phyloP scores from a whole-genome alignment of 495 filamentous ascomycete species.

The Penicillium desertorum region DNA sequence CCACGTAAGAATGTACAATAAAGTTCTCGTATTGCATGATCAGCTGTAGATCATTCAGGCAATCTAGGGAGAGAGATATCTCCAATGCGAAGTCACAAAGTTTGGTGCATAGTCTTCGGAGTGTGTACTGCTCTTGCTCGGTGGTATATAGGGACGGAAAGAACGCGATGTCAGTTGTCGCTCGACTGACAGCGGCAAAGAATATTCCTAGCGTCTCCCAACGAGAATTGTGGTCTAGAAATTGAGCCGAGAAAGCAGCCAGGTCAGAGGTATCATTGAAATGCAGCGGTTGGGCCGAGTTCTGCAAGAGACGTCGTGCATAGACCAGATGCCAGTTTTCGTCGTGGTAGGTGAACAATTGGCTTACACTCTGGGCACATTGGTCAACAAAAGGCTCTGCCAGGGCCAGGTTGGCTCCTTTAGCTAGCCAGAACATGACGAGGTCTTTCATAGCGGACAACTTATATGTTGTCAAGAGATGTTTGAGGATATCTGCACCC shows the following conservation, averaged over 20 bases:
- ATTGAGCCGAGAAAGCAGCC: constrained; percentile 33
- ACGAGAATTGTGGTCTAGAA: constrained; percentile 34
- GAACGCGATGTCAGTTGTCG: constrained; percentile 36
- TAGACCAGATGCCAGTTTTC: constrained; percentile 33
- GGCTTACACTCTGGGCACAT: constrained; percentile 29
- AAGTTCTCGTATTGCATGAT: constrained; percentile 49
- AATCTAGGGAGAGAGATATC: constrained; percentile 42
- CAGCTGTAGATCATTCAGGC: constrained; percentile 46
- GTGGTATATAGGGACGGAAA: constrained; percentile 35
- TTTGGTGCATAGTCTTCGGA: constrained; percentile 32
- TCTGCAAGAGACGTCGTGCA: constrained; percentile 35
- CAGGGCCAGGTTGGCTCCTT: constrained; percentile 38
- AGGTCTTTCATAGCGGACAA: constrained; percentile 33
- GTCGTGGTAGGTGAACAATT: constrained; percentile 28
- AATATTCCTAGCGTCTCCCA: constrained; percentile 48
- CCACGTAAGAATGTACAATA: constrained; percentile 45
- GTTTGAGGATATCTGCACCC: constrained; percentile 30
- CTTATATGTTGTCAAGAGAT: constrained; percentile 26
- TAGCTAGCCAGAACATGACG: constrained; percentile 34
- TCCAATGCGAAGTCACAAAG: constrained; percentile 37
- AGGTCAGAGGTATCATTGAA: constrained; percentile 26
- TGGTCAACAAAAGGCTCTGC: constrained; percentile 34
- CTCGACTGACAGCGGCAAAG: constrained; percentile 38
- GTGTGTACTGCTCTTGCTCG: constrained; percentile 27
- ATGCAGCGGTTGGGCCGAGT: constrained; percentile 33